Evolutionary conservation across 805 yeast genomes (phyloP).

Genomic region (Zygoascus tannicola): DNA sequence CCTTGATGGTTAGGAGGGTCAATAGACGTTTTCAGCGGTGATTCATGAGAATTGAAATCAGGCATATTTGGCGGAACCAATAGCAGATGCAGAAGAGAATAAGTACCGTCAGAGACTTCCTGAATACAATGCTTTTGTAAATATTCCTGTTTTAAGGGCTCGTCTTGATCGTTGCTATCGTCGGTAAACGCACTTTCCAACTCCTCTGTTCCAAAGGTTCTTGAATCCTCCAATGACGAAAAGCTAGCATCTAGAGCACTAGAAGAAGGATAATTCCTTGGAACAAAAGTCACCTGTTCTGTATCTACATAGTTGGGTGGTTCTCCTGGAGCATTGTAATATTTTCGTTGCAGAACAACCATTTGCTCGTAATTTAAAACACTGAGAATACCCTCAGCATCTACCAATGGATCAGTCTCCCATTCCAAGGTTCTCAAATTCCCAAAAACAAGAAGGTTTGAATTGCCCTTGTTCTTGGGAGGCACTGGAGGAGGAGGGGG

Average conservation of each 20-base stretch:
- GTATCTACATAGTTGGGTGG: constrained; percentile 18
- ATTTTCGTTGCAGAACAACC: constrained; percentile 24
- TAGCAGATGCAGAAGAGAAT: constrained; percentile 25
- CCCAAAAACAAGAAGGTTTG: constrained; percentile 13
- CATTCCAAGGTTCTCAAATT: constrained; percentile 21
- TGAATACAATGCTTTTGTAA: constrained; percentile 18
- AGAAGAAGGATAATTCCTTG: constrained; percentile 27
- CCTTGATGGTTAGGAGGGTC: constrained; percentile 1
- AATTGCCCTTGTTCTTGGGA: not conserved
- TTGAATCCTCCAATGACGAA: constrained; percentile 11
- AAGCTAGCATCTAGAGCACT: constrained; percentile 19
- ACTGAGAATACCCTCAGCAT: constrained; percentile 22
- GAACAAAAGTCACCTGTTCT: constrained; percentile 23
- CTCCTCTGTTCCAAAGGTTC: no score
- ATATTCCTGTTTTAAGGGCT: no score
- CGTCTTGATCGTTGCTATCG: no score
- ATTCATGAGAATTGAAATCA: not conserved
- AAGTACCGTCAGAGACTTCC: constrained; percentile 22
- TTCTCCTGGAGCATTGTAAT: constrained; percentile 4
- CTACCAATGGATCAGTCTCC: constrained; percentile 25
- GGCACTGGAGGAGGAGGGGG: not conserved
- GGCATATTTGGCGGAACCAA: constrained; percentile 19
- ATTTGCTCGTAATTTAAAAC: constrained; percentile 21
- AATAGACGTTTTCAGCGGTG: not conserved
- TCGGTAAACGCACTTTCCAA: no score